phyloP scores from a whole-genome alignment of 2,329 filamentous ascomycete genomes.

The Alternaria brassicae region DNA sequence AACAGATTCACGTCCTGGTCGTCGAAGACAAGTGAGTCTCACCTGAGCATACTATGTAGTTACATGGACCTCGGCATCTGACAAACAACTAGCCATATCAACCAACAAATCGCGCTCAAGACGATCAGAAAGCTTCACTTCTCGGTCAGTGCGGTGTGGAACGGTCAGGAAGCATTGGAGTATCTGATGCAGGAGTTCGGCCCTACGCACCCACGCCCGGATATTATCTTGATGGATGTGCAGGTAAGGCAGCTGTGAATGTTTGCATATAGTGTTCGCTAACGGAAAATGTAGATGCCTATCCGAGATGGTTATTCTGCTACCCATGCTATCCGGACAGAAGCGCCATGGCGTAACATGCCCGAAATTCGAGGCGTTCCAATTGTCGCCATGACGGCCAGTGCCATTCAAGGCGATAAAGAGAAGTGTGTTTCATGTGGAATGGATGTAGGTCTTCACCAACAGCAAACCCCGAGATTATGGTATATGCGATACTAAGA shows the following conservation, averaged over 20 bases:
- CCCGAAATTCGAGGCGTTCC: conserved; percentile 67
- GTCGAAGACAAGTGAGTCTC: conserved; percentile 78
- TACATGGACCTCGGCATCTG: conserved; percentile 5
- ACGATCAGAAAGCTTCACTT: conserved; percentile 78
- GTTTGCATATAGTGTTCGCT: not conserved
- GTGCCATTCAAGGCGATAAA: conserved; percentile 76
- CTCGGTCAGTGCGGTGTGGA: conserved; percentile 74
- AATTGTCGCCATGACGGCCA: conserved; percentile 83
- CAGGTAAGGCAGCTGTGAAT: conserved; percentile 64
- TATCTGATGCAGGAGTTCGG: conserved; percentile 67
- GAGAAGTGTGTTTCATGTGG: conserved; percentile 75
- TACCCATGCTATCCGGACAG: conserved; percentile 74
- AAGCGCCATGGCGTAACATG: conserved; percentile 68
- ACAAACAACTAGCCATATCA: conserved; percentile 57
- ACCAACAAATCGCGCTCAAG: conserved; percentile 78
- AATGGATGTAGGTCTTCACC: conserved; percentile 64
- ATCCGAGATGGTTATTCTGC: conserved; percentile 80
- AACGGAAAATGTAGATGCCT: conserved; percentile 25
- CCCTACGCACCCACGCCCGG: conserved; percentile 63
- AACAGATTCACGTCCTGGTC: conserved; percentile 72
- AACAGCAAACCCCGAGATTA: conserved; percentile 11
- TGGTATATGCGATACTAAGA: conserved; percentile 28
- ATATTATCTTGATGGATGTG: conserved; percentile 81
- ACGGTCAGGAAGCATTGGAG: conserved; percentile 78
- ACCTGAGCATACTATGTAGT: not conserved